phyloP scores from a whole-genome alignment of 495 filamentous ascomycete species.

The Sabuloglossum arenarium region DNA sequence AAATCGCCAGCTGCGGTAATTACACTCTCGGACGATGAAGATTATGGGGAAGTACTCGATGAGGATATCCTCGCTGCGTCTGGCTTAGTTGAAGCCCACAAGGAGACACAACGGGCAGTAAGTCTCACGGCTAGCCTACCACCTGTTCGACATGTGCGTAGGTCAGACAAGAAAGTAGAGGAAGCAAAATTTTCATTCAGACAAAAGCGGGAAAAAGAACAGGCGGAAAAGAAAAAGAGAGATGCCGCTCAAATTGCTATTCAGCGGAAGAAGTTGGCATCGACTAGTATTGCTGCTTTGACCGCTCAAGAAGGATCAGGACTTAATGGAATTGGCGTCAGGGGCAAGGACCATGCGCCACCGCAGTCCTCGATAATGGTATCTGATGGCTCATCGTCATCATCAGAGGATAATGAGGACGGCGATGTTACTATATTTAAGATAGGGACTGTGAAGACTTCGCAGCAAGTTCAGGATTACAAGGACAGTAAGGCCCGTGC shows the following conservation, averaged over 20 bases:
- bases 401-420: slow-evolving; percentile 45
- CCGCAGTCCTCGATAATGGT: slow-evolving; percentile 76
- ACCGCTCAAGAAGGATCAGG: slow-evolving; percentile 59
- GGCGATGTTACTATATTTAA: slow-evolving; percentile 40
- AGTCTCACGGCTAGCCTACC: slow-evolving; percentile 19
- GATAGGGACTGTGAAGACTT: slow-evolving; percentile 21
- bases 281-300: slow-evolving; percentile 31
- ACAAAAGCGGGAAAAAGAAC: slow-evolving; percentile 48
- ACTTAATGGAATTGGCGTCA: slow-evolving; percentile 49
- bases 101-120: slow-evolving; percentile 20
- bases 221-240: slow-evolving; percentile 49
- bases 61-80: slow-evolving; percentile 24
- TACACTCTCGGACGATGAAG: slow-evolving; percentile 22
- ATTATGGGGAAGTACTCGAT: slow-evolving; percentile 25
- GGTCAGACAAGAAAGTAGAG: slow-evolving; percentile 17
- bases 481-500: slow-evolving; percentile 32
- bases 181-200: slow-evolving; percentile 29
- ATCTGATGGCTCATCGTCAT: slow-evolving; percentile 46
- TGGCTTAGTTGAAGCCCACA: slow-evolving; percentile 26
- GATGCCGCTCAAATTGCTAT: slow-evolving; percentile 45
- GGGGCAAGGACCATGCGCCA: slow-evolving; percentile 56
- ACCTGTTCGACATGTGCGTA: slow-evolving; percentile 20
- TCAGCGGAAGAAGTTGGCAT: slow-evolving; percentile 32
- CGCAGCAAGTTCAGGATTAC: slow-evolving; percentile 28
- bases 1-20: slow-evolving; percentile 9